Evolutionary conservation across 805 yeast species (phyloP).

Genomic region (Yamadazyma insecticola): DNA sequence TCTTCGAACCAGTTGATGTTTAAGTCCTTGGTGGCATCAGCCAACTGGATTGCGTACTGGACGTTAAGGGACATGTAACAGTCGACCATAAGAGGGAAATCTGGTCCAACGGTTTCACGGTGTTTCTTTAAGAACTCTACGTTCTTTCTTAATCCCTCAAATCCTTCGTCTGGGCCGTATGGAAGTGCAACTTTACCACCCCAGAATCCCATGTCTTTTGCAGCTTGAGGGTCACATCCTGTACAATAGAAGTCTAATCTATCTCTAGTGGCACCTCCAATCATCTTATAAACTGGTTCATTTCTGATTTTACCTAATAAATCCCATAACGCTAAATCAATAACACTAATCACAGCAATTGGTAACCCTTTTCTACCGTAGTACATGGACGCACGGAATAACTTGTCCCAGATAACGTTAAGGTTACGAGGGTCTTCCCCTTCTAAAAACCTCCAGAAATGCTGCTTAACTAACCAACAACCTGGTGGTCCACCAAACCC

Average conservation of each 20-base stretch:
- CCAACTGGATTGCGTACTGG: constrained; percentile 43
- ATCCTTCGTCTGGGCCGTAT: constrained; percentile 49
- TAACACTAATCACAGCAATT: constrained; percentile 43
- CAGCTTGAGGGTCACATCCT: constrained; percentile 44
- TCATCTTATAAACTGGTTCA: constrained; percentile 49
- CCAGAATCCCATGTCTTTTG: constrained; percentile 49
- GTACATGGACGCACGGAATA: constrained; percentile 47
- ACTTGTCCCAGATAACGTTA: constrained; percentile 44
- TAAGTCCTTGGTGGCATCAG: constrained; percentile 39
- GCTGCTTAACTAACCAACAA: constrained; percentile 44
- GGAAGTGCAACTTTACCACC: constrained; percentile 52
- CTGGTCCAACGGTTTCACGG: constrained; percentile 45
- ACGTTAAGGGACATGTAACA: constrained; percentile 50
- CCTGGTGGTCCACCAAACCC: constrained; percentile 52
- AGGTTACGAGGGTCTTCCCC: constrained; percentile 46
- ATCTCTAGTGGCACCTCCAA: constrained; percentile 47
- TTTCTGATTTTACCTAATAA: constrained; percentile 44
- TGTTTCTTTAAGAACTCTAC: constrained; percentile 42
- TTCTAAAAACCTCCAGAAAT: constrained; percentile 41
- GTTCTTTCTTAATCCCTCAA: constrained; percentile 40
- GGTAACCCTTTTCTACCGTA: constrained; percentile 49
- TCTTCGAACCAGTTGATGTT: constrained; percentile 53
- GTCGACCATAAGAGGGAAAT: constrained; percentile 50
- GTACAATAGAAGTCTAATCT: constrained; percentile 46
- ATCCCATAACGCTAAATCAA: constrained; percentile 50